Evolutionary conservation across 2,329 filamentous ascomycete species (phyloP).

Genomic region (Bipolaris victoriae): DNA sequence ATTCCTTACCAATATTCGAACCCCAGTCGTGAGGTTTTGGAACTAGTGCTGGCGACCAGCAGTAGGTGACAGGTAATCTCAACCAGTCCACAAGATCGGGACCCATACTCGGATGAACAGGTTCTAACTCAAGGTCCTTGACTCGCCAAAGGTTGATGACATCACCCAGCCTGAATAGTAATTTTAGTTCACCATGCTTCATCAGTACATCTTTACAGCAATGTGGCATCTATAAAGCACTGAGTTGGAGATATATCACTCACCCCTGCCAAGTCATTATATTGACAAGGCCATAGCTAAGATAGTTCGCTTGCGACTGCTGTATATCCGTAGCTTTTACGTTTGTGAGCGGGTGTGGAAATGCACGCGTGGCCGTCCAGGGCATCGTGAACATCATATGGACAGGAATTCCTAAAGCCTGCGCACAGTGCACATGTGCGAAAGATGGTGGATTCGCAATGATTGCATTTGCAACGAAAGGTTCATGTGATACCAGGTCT

Average conservation of each 20-base stretch:
- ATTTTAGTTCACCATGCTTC: too few relatives aligned
- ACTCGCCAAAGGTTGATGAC: slow-evolving; percentile 54
- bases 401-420: slow-evolving; percentile 72
- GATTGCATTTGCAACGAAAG: slow-evolving; percentile 80
- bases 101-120: slow-evolving; percentile 46
- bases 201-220: too few relatives aligned
- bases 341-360: slow-evolving; percentile 57
- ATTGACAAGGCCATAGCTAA: not conserved
- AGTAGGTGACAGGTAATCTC: slow-evolving; percentile 53
- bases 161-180: slow-evolving; percentile 47
- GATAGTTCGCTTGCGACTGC: not conserved
- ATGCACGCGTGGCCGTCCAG: slow-evolving; percentile 54
- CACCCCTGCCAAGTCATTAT: slow-evolving; percentile 56
- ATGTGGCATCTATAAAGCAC: too few relatives aligned
- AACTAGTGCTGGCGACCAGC: slow-evolving; percentile 52
- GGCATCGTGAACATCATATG: slow-evolving; percentile 76
- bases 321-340: slow-evolving; percentile 2
- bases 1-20: slow-evolving; percentile 5
- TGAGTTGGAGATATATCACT: not conserved
- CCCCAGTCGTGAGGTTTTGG: slow-evolving; percentile 29
- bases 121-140: slow-evolving; percentile 50
- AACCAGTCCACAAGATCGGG: slow-evolving; percentile 48
- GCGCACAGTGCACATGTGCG: slow-evolving; percentile 74
- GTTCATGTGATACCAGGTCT: slow-evolving; percentile 37
- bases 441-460: slow-evolving; percentile 80